These are phyloP conservation scores for Hypomyces rosellus DNA, from an alignment of 2,329 filamentous ascomycete genomes.

Conservation along the genomic window DNA sequence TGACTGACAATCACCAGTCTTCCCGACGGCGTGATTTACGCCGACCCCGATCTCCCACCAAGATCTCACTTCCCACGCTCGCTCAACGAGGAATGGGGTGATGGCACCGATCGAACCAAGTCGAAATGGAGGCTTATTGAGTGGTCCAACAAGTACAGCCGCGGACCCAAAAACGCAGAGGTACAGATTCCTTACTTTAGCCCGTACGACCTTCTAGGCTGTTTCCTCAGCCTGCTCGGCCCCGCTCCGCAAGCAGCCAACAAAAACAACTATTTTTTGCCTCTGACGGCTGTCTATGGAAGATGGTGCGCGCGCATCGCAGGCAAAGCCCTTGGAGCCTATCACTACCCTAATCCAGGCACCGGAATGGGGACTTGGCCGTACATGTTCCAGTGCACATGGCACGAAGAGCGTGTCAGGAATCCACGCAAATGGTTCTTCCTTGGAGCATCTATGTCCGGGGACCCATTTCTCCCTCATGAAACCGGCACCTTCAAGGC, in stretches of 20 bases:
- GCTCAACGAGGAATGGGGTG: background rate
- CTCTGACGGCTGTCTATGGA: constrained; percentile 5
- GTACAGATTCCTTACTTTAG: constrained; percentile 1
- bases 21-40: background rate
- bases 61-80: background rate
- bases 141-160: background rate
- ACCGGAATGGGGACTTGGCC: constrained; percentile 4
- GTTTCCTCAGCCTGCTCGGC: constrained; percentile 8
- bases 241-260: constrained; percentile 3
- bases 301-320: constrained; percentile 3
- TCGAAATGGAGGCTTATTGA: too few relatives aligned
- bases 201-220: constrained; percentile 9
- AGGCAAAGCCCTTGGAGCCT: background rate
- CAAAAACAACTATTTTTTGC: constrained; percentile 7
- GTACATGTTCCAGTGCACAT: constrained; percentile 9
- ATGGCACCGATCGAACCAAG: too few relatives aligned
- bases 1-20: background rate
- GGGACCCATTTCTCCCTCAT: background rate
- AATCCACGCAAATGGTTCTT: constrained; percentile 1
- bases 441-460: constrained; percentile 4
- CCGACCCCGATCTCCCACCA: background rate
- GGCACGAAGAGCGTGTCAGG: background rate
- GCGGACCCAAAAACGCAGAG: background rate
- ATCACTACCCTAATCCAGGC: background rate
- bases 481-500: background rate